Evolutionary conservation across 345 rosid species (phyloP), one percentile per base, ranked within the genome.

Genomic region (Eucalyptus coolabah): DNA sequence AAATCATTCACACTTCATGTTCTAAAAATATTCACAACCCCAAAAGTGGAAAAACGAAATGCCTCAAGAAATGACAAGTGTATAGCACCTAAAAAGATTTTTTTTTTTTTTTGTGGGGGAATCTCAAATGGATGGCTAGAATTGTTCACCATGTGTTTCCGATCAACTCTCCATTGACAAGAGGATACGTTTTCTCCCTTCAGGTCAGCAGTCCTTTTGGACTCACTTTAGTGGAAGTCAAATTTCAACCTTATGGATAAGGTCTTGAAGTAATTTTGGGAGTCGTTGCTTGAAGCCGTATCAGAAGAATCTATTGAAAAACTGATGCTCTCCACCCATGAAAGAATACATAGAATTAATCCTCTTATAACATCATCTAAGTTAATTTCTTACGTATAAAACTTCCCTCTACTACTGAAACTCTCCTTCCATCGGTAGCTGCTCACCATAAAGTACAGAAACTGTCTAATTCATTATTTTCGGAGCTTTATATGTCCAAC

Each of bases 1-100:
- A 9, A 56, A 56, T 24, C 1, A 56, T 23, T 23, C 63, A 24
- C 63, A 56, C 0, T 24, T 0, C 63, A 56, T 23, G 0, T 56
- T 9, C 12, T 9, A 2, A 54, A 8, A 54, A 54, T 8, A 54
- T 54, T 54, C 26, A 26, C 12, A 1, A 8, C 9, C 45, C 45
- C 45, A 54, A 54, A 54, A 26, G 23, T 5, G 4, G 2, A 9
- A 54, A 23, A 23, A 23, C 11, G 6, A 9, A 54, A 54, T 23
- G 28, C 12, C 12, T 54, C 60, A 5, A 54, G 28, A 54, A 54
- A 54, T 51, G 28, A 54, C 5, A 23, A 23, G 12, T 54, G 60
- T 9, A 4, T 23, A 54, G 60, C 11, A 23, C 60, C 60, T 54
- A 54, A 21, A 54, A 54, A 9, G 2, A 8, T 54, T 53, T 54